Evolutionary conservation across 495 filamentous ascomycete genomes (phyloP).

Genomic region (Xylaria curta): DNA sequence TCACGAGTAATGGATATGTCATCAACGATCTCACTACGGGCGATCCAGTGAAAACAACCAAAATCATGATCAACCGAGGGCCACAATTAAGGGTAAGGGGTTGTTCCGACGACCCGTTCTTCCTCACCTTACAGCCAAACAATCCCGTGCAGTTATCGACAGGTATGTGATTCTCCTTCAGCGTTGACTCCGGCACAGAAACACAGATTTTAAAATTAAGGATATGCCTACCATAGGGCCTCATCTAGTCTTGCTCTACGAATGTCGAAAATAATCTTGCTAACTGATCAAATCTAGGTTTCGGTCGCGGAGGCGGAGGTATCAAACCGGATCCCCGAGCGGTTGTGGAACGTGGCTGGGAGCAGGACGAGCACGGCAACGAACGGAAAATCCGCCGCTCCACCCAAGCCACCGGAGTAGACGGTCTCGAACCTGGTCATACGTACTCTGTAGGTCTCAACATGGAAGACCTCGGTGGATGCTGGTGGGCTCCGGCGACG

Average conservation of each 20-base stretch:
- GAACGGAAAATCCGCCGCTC: conserved; percentile 7
- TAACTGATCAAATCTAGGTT: conserved; percentile 1
- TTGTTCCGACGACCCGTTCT: not conserved
- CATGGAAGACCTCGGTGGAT: not conserved
- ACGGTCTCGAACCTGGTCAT: conserved; percentile 4
- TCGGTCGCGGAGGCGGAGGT: not conserved
- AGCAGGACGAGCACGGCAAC: not conserved
- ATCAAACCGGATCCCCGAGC: not conserved
- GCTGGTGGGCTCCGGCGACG: conserved; percentile 6
- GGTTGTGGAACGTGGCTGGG: conserved; percentile 9
- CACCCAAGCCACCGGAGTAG: not conserved
- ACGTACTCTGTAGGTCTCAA: conserved; percentile 6
- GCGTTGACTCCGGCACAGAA: not conserved
- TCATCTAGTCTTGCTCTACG: not conserved
- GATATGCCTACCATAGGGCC: not conserved
- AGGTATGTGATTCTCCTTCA: conserved; percentile 1
- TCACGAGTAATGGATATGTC: not conserved
- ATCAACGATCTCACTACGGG: conserved; percentile 1
- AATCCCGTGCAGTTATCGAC: conserved; percentile 9
- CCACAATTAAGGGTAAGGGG: not conserved
- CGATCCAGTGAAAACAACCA: not conserved
- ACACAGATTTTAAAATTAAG: not conserved
- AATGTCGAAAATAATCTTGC: not conserved
- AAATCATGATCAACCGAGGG: not conserved
- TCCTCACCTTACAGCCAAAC: conserved; percentile 3